Percentiles rank a stretch among this genome's conserved stretches.
phyloP scores from a whole-genome alignment of 768 basidiomycete species.

The Termitomyces bulborhizus region DNA sequence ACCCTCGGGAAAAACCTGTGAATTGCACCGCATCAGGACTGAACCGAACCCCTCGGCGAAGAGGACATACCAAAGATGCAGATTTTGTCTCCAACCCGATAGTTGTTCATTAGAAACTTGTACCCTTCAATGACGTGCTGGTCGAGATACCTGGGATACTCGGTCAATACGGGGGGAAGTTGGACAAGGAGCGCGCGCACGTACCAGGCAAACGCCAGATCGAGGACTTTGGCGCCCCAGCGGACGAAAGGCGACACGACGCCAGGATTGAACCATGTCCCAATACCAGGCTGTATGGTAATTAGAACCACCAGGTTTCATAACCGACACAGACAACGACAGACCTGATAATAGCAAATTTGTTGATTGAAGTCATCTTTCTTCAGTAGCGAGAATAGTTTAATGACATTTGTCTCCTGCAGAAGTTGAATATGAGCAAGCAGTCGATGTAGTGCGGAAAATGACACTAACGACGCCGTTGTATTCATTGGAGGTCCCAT shows the following conservation, averaged over 20 bases:
- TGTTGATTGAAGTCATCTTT: slow-evolving; percentile 23
- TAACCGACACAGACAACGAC: neutral
- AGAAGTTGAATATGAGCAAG: neutral
- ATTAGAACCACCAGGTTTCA: neutral
- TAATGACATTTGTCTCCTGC: slow-evolving; percentile 26
- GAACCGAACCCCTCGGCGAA: neutral
- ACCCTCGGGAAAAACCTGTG: slow-evolving; percentile 67
- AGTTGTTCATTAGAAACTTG: slow-evolving; percentile 74
- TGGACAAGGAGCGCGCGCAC: slow-evolving; percentile 9
- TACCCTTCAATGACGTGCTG: slow-evolving; percentile 73
- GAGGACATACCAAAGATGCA: slow-evolving; percentile 57
- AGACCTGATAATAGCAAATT: slow-evolving; percentile 51
- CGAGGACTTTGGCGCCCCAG: slow-evolving; percentile 55
- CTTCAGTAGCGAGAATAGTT: slow-evolving; percentile 22
- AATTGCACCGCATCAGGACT: neutral
- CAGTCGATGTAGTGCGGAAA: neutral
- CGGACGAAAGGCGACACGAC: slow-evolving; percentile 56
- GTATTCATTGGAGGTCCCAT: slow-evolving; percentile 48
- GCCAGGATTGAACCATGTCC: slow-evolving; percentile 54
- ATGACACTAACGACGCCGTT: slow-evolving; percentile 25
- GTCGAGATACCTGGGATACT: slow-evolving; percentile 51
- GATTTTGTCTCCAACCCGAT: slow-evolving; percentile 64
- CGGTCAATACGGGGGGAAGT: neutral
- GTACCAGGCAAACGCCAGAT: slow-evolving; percentile 70
- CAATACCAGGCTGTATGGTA: slow-evolving; percentile 33